phyloP scores from a whole-genome alignment of 2,329 filamentous ascomycete species.

The Plenodomus lindquistii region DNA sequence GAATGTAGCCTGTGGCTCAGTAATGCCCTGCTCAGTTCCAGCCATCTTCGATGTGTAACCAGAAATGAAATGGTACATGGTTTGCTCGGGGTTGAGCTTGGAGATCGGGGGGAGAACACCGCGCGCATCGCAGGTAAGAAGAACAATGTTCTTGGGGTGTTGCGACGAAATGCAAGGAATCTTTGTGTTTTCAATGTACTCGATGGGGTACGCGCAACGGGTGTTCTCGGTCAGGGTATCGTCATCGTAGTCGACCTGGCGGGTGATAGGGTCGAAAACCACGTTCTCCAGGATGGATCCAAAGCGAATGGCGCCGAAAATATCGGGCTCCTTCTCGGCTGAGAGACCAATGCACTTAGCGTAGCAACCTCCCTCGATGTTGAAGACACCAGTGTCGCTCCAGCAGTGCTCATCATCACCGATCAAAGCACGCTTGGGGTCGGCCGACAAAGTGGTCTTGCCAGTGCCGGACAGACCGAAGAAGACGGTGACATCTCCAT shows the following conservation, averaged over 20 bases:
- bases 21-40: conserved; percentile 94
- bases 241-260: conserved; percentile 95
- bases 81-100: conserved; percentile 91
- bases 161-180: conserved; percentile 87
- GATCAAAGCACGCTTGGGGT: conserved; percentile 93
- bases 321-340: conserved; percentile 98
- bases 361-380: conserved; percentile 99
- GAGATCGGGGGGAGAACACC: conserved; percentile 97
- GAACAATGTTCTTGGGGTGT: conserved; percentile 96
- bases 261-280: conserved; percentile 89
- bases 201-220: conserved; percentile 96
- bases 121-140: conserved; percentile 96
- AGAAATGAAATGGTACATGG: conserved; percentile 99
- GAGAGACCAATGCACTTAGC: conserved; percentile 98
- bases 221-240: conserved; percentile 96
- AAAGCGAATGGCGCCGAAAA: conserved; percentile 93
- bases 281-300: conserved; percentile 98
- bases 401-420: conserved; percentile 99
- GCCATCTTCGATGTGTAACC: conserved; percentile 99
- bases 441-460: conserved; percentile 97
- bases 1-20: conserved; percentile 97
- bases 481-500: conserved; percentile 97
- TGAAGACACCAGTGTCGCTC: conserved; percentile 96
- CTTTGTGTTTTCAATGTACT: conserved; percentile 99
- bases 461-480: conserved; percentile 98